phyloP scores from a whole-genome alignment of 306 rosid genomes.

The Vigna angularis region DNA sequence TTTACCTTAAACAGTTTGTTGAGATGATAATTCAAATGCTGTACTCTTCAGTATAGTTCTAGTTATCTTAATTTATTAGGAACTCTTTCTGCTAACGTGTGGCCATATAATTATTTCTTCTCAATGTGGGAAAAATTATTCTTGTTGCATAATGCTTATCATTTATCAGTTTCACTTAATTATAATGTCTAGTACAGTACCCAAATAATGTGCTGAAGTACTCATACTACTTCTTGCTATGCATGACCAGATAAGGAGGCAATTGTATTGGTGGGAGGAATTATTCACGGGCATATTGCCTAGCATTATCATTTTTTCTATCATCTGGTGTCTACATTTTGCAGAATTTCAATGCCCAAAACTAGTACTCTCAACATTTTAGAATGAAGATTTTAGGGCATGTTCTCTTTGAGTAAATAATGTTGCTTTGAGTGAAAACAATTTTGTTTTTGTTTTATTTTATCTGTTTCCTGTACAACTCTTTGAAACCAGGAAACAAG shows the following conservation, averaged over 20 bases:
- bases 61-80: slow-evolving; percentile 20
- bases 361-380: slow-evolving; percentile 17
- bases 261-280: slow-evolving; percentile 20
- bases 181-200: slow-evolving; percentile 18
- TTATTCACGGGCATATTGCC: slow-evolving; percentile 13
- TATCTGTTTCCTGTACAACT: background rate
- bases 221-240: slow-evolving; percentile 1
- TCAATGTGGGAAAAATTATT: slow-evolving; percentile 16
- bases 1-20: background rate
- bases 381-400: background rate
- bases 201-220: slow-evolving; percentile 11
- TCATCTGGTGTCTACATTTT: slow-evolving; percentile 14
- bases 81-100: slow-evolving; percentile 4
- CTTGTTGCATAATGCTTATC: slow-evolving; percentile 26
- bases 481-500: background rate
- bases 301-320: slow-evolving; percentile 13
- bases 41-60: slow-evolving; percentile 23
- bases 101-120: slow-evolving; percentile 26
- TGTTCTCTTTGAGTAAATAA: background rate
- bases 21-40: slow-evolving; percentile 28
- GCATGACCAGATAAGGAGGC: background rate
- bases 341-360: slow-evolving; percentile 37
- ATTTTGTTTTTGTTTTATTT: background rate
- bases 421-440: background rate
- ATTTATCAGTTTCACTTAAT: slow-evolving; percentile 2